Percentiles rank a stretch among this genome's conserved stretches.
phyloP scores from a whole-genome alignment of 1,284 basidiomycete genomes.

The Erythrobasidium hasegawianum region DNA sequence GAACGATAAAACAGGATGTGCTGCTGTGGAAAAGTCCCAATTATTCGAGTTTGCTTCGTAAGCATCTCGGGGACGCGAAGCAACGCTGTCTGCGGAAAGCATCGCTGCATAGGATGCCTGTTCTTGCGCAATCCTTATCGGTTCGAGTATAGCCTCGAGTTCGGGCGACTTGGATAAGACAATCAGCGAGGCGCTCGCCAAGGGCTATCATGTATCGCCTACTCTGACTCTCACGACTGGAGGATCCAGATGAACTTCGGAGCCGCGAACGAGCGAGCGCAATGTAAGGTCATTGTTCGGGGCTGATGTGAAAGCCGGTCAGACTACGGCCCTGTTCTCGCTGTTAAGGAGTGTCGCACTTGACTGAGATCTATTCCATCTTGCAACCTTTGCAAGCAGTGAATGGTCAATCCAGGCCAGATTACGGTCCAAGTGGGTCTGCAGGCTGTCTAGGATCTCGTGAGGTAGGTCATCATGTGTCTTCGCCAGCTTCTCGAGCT shows the following conservation, averaged over 20 bases:
- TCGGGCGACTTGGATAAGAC: slow-evolving; percentile 37
- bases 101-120: slow-evolving; percentile 38
- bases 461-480: slow-evolving; percentile 16
- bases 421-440: slow-evolving; percentile 19
- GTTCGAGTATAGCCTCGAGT: slow-evolving; percentile 41
- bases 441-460: slow-evolving; percentile 24
- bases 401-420: slow-evolving; percentile 25
- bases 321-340: neutral
- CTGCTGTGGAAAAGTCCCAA: slow-evolving; percentile 25
- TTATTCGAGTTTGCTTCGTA: slow-evolving; percentile 4
- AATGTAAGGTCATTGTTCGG: slow-evolving; percentile 6
- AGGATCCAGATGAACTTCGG: slow-evolving; percentile 22
- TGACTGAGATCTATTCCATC: slow-evolving; percentile 18
- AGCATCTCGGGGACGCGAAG: slow-evolving; percentile 8
- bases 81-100: slow-evolving; percentile 17
- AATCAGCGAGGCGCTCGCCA: no score
- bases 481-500: slow-evolving; percentile 9
- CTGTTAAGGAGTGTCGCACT: neutral
- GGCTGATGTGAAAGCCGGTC: neutral
- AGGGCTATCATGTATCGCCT: no score
- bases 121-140: slow-evolving; percentile 39
- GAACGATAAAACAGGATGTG: slow-evolving; percentile 11
- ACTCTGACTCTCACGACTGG: slow-evolving; percentile 10
- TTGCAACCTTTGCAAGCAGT: slow-evolving; percentile 13
- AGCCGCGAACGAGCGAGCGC: slow-evolving; percentile 12